phyloP scores from a whole-genome alignment of 306 rosid genomes.

The Erythrophleum fordii region DNA sequence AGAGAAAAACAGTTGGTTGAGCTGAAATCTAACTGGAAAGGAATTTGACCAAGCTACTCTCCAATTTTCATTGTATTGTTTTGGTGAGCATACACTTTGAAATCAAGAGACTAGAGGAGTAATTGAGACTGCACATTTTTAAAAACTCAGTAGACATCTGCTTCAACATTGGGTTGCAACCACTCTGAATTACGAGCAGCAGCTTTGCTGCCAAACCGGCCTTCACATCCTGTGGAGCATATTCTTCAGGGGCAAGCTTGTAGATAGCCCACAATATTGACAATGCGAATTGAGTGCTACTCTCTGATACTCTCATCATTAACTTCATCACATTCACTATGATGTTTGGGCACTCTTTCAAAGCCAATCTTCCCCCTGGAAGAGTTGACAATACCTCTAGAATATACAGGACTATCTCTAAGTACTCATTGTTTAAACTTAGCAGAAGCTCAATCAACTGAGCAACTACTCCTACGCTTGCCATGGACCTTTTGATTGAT shows the following conservation, averaged over 20 bases:
- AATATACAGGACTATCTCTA: constrained; percentile 61
- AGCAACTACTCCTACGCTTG: constrained; percentile 66
- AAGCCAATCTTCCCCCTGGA: constrained; percentile 68
- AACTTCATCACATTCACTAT: constrained; percentile 65
- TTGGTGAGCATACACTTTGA: constrained; percentile 86
- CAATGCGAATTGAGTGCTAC: constrained; percentile 66
- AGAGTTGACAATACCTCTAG: constrained; percentile 65
- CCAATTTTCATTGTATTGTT: constrained; percentile 63
- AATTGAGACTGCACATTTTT: constrained; percentile 78
- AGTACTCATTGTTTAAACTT: constrained; percentile 53
- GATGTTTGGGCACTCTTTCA: constrained; percentile 68
- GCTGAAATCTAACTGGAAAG: not conserved
- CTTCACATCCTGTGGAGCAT: constrained; percentile 72
- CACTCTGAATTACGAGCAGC: constrained; percentile 83
- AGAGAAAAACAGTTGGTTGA: not conserved
- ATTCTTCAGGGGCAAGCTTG: constrained; percentile 75
- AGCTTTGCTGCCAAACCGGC: constrained; percentile 84
- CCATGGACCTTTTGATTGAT: constrained; percentile 52
- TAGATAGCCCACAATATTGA: constrained; percentile 78
- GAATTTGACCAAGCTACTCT: constrained; percentile 43
- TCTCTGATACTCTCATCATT: constrained; percentile 83
- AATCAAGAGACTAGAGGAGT: constrained; percentile 65
- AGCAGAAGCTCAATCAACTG: constrained; percentile 71
- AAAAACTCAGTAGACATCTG: constrained; percentile 73
- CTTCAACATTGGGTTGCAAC: constrained; percentile 73